Conservation (phyloP, 108 stramenopile genomes). For the Parietichytrium sp. region DNA sequence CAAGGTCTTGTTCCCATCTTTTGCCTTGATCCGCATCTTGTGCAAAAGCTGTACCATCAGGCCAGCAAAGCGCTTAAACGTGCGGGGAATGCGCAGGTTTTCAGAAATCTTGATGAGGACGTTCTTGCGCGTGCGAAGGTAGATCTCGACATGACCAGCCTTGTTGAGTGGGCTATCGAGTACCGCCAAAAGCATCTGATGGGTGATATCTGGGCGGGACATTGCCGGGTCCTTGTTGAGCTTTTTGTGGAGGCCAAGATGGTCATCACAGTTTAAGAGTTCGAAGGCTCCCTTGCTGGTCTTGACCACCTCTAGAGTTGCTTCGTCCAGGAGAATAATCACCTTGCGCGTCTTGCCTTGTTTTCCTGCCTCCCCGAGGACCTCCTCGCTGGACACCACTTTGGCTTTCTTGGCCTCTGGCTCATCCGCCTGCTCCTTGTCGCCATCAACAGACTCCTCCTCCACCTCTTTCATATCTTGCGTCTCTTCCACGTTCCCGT, state of each 20-base stretch:
- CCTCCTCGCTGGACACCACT: background rate
- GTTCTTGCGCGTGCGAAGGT: constrained; percentile 81
- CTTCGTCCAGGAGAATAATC: constrained; percentile 80
- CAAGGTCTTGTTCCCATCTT: constrained; percentile 73
- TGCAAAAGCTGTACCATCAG: constrained; percentile 92
- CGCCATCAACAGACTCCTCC: background rate
- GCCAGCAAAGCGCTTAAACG: constrained; percentile 84
- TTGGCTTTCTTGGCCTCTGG: background rate
- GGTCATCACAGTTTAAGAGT: constrained; percentile 94
- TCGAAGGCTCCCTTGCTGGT: constrained; percentile 74
- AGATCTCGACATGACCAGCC: constrained; percentile 83
- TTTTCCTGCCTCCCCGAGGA: background rate
- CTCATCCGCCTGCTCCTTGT: background rate
- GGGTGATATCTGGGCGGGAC: constrained; percentile 93
- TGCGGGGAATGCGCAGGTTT: constrained; percentile 86
- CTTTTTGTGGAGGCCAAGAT: constrained; percentile 67
- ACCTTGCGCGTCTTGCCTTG: background rate
- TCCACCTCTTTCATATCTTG: background rate
- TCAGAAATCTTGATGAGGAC: constrained; percentile 94
- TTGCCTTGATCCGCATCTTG: constrained; percentile 97
- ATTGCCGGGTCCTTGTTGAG: constrained; percentile 83
- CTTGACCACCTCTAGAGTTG: constrained; percentile 92
- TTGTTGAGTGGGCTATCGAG: constrained; percentile 97
- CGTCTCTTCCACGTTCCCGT: background rate
- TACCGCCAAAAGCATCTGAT: constrained; percentile 92